phyloP scores from a whole-genome alignment of 352 stramenopile species.

The Thraustochytrium sp. region DNA sequence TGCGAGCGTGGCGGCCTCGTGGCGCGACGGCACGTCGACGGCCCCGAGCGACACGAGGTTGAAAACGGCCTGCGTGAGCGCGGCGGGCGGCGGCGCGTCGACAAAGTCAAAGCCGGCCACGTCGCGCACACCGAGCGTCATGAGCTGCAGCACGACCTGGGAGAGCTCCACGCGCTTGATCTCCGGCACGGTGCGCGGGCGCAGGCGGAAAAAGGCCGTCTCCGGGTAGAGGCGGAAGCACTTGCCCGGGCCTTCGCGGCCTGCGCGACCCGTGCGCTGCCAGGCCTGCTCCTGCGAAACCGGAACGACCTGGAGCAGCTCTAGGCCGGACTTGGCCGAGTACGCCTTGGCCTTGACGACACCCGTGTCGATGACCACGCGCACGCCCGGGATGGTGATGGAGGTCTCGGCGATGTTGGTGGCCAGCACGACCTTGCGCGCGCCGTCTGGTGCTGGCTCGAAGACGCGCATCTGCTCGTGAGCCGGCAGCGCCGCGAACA shows the following conservation, averaged over 20 bases:
- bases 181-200: conserved; percentile 55
- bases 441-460: conserved; percentile 62
- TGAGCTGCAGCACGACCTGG: conserved; percentile 63
- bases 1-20: not conserved
- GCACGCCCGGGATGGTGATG: conserved; percentile 85
- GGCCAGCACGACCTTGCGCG: conserved; percentile 62
- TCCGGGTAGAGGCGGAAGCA: conserved; percentile 68
- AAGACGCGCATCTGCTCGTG: conserved; percentile 91
- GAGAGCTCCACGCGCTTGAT: conserved; percentile 65
- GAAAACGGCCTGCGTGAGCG: conserved; percentile 62
- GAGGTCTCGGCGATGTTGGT: conserved; percentile 48
- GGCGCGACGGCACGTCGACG: conserved; percentile 30
- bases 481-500: conserved; percentile 89
- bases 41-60: conserved; percentile 64
- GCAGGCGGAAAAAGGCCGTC: conserved; percentile 44
- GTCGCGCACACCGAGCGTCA: conserved; percentile 64
- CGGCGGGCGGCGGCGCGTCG: conserved; percentile 59
- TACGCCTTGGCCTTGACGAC: conserved; percentile 83
- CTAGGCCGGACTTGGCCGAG: conserved; percentile 73
- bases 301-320: conserved; percentile 73
- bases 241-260: conserved; percentile 70
- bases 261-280: conserved; percentile 77
- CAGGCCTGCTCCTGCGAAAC: conserved; percentile 80
- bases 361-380: conserved; percentile 92
- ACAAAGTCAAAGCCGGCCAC: conserved; percentile 73